Evolutionary conservation across 2,329 filamentous ascomycete genomes (phyloP).

Genomic region (Diaporthe sp.): DNA sequence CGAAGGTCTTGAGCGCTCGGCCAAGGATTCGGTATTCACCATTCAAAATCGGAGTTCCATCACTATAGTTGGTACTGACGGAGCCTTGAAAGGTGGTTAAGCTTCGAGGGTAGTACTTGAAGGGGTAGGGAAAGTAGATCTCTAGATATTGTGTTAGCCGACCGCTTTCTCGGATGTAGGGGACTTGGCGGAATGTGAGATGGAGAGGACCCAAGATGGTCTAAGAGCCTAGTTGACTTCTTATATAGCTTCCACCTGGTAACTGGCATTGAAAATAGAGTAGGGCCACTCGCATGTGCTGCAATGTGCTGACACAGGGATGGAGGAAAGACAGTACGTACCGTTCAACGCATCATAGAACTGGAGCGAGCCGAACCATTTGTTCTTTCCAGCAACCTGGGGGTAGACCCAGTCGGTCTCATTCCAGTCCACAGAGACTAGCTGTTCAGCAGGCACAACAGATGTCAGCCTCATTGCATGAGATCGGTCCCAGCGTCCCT

Average conservation of each 20-base stretch:
- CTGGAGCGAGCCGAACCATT: slow-evolving; percentile 11
- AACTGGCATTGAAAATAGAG: neutral
- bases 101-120: neutral
- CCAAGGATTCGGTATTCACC: slow-evolving; percentile 15
- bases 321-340: neutral
- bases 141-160: neutral
- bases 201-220: neutral
- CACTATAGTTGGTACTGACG: neutral
- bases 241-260: neutral
- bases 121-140: neutral
- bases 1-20: slow-evolving; percentile 5
- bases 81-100: neutral
- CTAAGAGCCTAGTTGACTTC: neutral
- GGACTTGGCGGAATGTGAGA: neutral
- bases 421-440: slow-evolving; percentile 4
- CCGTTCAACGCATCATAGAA: slow-evolving; percentile 27
- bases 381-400: slow-evolving; percentile 17
- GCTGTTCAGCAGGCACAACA: neutral
- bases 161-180: neutral
- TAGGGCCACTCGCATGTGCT: neutral
- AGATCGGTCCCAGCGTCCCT: neutral
- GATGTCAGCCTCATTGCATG: neutral
- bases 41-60: neutral
- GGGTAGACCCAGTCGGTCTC: slow-evolving; percentile 16
- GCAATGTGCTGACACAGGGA: neutral